Evolutionary conservation across 495 filamentous ascomycete genomes (phyloP).

Genomic region (Xeromyces bisporus): DNA sequence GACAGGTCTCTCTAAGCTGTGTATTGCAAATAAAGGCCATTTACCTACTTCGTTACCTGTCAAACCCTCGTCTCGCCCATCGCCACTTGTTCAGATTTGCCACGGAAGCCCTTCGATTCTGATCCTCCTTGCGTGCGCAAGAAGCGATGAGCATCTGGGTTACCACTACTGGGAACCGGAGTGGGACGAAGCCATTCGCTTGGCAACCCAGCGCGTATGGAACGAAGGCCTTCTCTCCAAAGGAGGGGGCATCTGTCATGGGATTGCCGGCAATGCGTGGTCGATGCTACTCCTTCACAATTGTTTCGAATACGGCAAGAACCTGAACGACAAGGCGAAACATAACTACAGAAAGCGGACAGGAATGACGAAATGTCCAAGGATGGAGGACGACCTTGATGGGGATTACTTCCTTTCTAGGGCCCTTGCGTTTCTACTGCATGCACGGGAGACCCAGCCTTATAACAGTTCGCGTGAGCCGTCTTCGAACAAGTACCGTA

Average conservation of each 20-base stretch:
- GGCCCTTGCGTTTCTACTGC: slow-evolving; percentile 24
- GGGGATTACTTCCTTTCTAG: slow-evolving; percentile 27
- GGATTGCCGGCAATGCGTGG: slow-evolving; percentile 30
- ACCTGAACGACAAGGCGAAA: slow-evolving; percentile 9
- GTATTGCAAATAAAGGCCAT: slow-evolving; percentile 22
- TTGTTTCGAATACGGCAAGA: slow-evolving; percentile 15
- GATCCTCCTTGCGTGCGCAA: slow-evolving; percentile 18
- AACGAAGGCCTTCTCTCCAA: slow-evolving; percentile 32
- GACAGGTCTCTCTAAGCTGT: slow-evolving; percentile 20
- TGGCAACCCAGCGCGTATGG: slow-evolving; percentile 26
- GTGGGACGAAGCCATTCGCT: slow-evolving; percentile 23
- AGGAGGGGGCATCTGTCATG: slow-evolving; percentile 31
- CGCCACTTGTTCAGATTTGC: slow-evolving; percentile 29
- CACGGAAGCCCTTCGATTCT: slow-evolving; percentile 29
- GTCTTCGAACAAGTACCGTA: slow-evolving; percentile 18
- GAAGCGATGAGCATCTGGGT: slow-evolving; percentile 12
- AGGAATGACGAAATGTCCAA: slow-evolving; percentile 1
- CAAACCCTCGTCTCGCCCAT: slow-evolving; percentile 4
- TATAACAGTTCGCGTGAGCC: slow-evolving; percentile 11
- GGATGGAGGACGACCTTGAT: slow-evolving; percentile 6
- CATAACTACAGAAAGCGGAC: slow-evolving; percentile 8
- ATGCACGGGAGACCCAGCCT: slow-evolving; percentile 24
- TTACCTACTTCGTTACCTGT: slow-evolving; percentile 22
- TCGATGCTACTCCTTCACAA: slow-evolving; percentile 21
- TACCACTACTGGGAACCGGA: slow-evolving; percentile 19